Evolutionary conservation across 2,329 filamentous ascomycete genomes (phyloP), one percentile per base, ranked within the genome.

Genomic region (Exserohilum turcica): DNA sequence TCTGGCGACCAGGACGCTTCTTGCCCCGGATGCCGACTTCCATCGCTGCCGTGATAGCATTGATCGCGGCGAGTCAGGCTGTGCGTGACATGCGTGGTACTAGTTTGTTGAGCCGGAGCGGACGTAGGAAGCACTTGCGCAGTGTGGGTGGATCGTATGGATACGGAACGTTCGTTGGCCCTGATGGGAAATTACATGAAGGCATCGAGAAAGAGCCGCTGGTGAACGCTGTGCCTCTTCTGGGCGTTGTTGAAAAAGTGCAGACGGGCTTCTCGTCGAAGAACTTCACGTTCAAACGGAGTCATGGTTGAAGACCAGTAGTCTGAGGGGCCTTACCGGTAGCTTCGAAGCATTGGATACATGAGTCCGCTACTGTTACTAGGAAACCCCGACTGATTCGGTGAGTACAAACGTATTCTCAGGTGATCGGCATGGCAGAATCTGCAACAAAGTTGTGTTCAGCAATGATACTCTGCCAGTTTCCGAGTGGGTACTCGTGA

Each of bases 11-110:
- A 0, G 73, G 72, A 1, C 70, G 72, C 2, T 78, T 80, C 16
- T 69, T 86, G 0, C 78, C 82, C 0, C 71, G 80, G 0, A 70
- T 86, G 65, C 84, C 84, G 0, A 82, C 80, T 0, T 80, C 75
- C 0, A 71, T 85, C 0, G 83, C 76, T 0, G 78, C 80, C 0
- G 55, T 80, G 0, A 64, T 85, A 0, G 76, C 78, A 0, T 79
- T 79, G 33, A 73, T 83, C 2, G 79, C 80, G 0, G 77, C 80
- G 0, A 83, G 82, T 48, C 60, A 73, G 0, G 74, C 79, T 0
- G 59, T 81, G 0, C 50, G 69, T 12, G 78, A 80, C 27, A 62
- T 76, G 53, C 37, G 39, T 3, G 50, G 42, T 0, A 71, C 69
- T 0, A 61, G 58, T 9, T 46, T 47, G 6, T 43, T 71, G n/a